Percentiles rank a stretch among this genome's conserved stretches.
These are phyloP conservation scores for Colletotrichum lentis DNA, from an alignment of 2,329 filamentous ascomycete species.

Conservation along the genomic window DNA sequence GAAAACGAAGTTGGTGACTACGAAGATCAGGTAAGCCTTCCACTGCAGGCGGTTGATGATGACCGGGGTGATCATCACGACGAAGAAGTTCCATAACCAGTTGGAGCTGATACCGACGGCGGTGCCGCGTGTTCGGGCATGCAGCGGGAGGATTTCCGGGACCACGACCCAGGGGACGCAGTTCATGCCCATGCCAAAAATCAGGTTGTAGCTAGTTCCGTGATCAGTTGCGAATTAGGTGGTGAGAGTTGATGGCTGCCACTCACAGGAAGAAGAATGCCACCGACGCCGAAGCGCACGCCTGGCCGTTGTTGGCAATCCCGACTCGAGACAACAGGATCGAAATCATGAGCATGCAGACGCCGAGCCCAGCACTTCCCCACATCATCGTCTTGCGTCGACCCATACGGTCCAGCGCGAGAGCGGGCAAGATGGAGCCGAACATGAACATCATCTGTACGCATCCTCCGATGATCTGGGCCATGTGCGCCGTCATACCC, in stretches of 20 bases:
- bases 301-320: constrained; percentile 35
- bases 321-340: constrained; percentile 43
- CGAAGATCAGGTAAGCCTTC: constrained; percentile 63
- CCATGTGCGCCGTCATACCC: constrained; percentile 43
- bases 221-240: background rate
- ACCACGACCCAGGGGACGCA: constrained; percentile 51
- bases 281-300: constrained; percentile 44
- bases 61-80: constrained; percentile 62
- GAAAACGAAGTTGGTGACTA: constrained; percentile 56
- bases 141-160: constrained; percentile 48
- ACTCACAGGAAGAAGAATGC: constrained; percentile 50
- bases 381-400: constrained; percentile 55
- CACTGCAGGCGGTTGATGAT: constrained; percentile 57
- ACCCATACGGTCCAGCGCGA: constrained; percentile 50
- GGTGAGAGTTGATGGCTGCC: background rate
- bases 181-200: constrained; percentile 42
- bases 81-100: constrained; percentile 49
- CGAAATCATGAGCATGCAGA: constrained; percentile 51
- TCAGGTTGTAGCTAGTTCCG: constrained; percentile 43
- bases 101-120: constrained; percentile 48
- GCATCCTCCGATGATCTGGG: constrained; percentile 49
- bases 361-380: constrained; percentile 46
- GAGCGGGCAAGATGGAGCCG: constrained; percentile 47
- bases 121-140: constrained; percentile 46
- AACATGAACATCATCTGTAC: constrained; percentile 52